Base-by-base conservation (phyloP, 805 yeast genomes). In the Hanseniaspora pseudoguilliermondii region DNA sequence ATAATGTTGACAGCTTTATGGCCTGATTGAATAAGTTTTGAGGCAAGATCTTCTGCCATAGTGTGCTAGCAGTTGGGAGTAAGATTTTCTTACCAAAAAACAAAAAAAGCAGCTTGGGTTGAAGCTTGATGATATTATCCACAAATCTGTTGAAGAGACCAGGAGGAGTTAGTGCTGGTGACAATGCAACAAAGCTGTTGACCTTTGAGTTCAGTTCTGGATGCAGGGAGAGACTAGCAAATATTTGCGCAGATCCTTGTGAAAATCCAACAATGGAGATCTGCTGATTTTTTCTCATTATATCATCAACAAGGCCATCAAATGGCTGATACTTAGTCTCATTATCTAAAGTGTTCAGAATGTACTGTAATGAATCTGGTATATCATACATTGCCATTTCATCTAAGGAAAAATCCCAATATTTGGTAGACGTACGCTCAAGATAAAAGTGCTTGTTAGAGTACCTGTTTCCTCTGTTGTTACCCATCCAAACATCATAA, bases 401-500 rank as follows among this genome's bases (percentile, higher is more conserved):
- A 69, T 91, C 97, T 48, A 90, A 72, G 38, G 91, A 82, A 65
- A 88, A 90, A 69, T 89, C 82, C 97, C 97, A 90, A 67, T 88
- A 91, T 66, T 61, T 62, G 3, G 51, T 57, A 1, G 73, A 69
- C 29, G 65, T 68, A 16, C 81, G 75, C 44, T 66, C 66, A 39
- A 71, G 65, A n/a, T 65, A 59, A 16, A 75, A 57, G 68, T 91
- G 96, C 62, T 89, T 89, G 58, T 83, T 82, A 3, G 95, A 84
- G 70, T 91, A 91, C 71, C 91, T 93, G 70, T 91, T 93, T 11
- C 96, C 96, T 57, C 96, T 75, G 64, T 87, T 88, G 67, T 87
- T 88, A 1, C 97, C 97, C 59, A 91, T 72, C 91, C 95, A 91
- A 6, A 91, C 97, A 65, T 91, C 98, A 67, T 80, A 91, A 2